Base-by-base conservation (phyloP, 768 basidiomycete species). In the Pleurotus cornucopiae region DNA sequence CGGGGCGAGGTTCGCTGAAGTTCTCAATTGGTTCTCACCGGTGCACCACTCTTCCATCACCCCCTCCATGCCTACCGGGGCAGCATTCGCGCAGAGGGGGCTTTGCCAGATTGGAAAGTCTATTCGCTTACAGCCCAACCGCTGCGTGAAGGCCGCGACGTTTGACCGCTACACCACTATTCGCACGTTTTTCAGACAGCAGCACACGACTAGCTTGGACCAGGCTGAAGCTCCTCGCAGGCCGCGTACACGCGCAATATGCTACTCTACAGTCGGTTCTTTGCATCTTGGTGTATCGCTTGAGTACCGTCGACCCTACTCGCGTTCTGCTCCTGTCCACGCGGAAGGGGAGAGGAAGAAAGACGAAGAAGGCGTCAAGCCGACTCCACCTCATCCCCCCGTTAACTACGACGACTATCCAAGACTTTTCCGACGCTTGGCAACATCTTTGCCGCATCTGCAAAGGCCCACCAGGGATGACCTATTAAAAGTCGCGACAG, bases 391-490 rank as follows among this genome's bases (percentile, higher is more conserved):
- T 14, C 51, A 43, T n/a, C 41, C 57, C 18, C 70, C 72, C n/a
- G 59, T 69, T 23, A 73, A 76, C 60, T 68, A 80, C 38, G 84
- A 91, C 51, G 80, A 89, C 62, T 94, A 94, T 65, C 83, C 93
- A 2, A 79, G 76, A n/a, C 87, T 92, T 64, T 89, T 92, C 62
- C 86, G 84, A 41, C 80, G 84, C n/a, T 78, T 94, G 6, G 91
- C 91, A 0, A 67, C 82, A 59, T 88, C 89, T 23, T 74, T 94
- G 18, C 93, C 92, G 3, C 87, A 86, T 64, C 75, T 83, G 47
- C 85, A 84, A 60, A 77, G 88, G 38, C 96, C 94, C 0, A 91
- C 92, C 0, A 83, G 87, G 43, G 94, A 97, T 45, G 92, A 98
- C 66, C 86, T 98, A 57, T 78, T 98, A 37, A 83, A 81, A 16